Percentiles rank a stretch among this genome's conserved stretches.
Evolutionary conservation across 495 filamentous ascomycete genomes (phyloP).

Genomic region (Trichodelitschia bisporula): DNA sequence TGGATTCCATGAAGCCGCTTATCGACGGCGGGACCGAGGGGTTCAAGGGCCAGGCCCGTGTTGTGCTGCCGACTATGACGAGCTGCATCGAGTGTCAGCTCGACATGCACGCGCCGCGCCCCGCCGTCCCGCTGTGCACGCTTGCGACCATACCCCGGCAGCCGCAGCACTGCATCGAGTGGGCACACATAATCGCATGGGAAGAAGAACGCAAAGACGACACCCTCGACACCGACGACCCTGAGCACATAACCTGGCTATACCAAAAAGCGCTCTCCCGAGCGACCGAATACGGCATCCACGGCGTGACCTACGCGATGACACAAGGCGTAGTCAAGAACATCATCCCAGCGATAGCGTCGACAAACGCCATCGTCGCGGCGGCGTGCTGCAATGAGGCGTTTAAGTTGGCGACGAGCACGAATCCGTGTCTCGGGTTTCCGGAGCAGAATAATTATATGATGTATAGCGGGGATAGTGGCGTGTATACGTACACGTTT

Average conservation of each 20-base stretch:
- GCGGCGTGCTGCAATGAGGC: constrained; percentile 92
- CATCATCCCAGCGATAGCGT: constrained; percentile 96
- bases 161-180: constrained; percentile 96
- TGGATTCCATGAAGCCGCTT: constrained; percentile 67
- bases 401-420: constrained; percentile 68
- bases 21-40: constrained; percentile 96
- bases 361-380: constrained; percentile 90
- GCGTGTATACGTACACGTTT: constrained; percentile 93
- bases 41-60: constrained; percentile 91
- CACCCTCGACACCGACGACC: constrained; percentile 81
- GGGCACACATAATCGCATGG: constrained; percentile 85
- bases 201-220: constrained; percentile 27
- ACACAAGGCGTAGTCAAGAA: constrained; percentile 98
- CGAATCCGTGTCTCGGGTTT: constrained; percentile 44
- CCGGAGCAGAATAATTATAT: constrained; percentile 57
- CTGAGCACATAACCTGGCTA: constrained; percentile 92
- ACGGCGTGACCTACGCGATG: constrained; percentile 84
- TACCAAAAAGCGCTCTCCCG: constrained; percentile 65
- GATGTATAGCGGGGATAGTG: constrained; percentile 95
- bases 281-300: constrained; percentile 71
- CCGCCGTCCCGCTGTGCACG: constrained; percentile 88
- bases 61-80: constrained; percentile 74
- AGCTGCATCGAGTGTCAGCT: constrained; percentile 97
- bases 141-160: constrained; percentile 92
- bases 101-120: constrained; percentile 87